These are phyloP conservation scores for Xerocomellus amylosporus DNA, from an alignment of 768 basidiomycete species.

Conservation along the genomic window DNA sequence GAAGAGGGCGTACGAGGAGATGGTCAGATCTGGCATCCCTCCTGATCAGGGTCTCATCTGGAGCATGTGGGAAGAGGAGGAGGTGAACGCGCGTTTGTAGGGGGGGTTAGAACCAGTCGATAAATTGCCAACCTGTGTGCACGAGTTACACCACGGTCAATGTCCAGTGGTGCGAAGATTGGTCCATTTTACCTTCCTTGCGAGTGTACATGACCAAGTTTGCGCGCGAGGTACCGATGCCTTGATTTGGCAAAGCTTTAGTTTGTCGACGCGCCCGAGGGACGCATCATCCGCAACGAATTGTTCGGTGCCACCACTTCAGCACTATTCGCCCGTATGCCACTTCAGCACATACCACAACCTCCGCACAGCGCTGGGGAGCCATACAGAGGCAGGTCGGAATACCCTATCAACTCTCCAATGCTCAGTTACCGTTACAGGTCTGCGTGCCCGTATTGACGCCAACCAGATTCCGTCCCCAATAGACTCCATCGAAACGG, in stretches of 20 bases:
- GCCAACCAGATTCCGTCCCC: constrained; percentile 91
- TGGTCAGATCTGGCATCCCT: constrained; percentile 46
- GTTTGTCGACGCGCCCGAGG: background rate
- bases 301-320: background rate
- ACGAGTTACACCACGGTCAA: background rate
- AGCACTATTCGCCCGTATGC: constrained; percentile 12
- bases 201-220: background rate
- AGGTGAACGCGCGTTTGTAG: constrained; percentile 13
- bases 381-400: constrained; percentile 39
- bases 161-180: background rate
- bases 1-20: constrained; percentile 45
- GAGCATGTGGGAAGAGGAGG: constrained; percentile 58
- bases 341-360: constrained; percentile 44
- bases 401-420: background rate
- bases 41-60: constrained; percentile 59
- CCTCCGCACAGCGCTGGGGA: constrained; percentile 61
- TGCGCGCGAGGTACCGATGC: no score
- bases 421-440: constrained; percentile 35
- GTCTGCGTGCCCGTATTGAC: constrained; percentile 80
- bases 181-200: no score
- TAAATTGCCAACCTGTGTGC: background rate
- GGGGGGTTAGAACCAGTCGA: background rate
- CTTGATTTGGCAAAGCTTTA: constrained; percentile 12
- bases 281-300: constrained; percentile 4
- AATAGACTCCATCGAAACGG: constrained; percentile 71